Conservation (phyloP, 1,284 basidiomycete species). For the Cryptococcus amylolentus region DNA sequence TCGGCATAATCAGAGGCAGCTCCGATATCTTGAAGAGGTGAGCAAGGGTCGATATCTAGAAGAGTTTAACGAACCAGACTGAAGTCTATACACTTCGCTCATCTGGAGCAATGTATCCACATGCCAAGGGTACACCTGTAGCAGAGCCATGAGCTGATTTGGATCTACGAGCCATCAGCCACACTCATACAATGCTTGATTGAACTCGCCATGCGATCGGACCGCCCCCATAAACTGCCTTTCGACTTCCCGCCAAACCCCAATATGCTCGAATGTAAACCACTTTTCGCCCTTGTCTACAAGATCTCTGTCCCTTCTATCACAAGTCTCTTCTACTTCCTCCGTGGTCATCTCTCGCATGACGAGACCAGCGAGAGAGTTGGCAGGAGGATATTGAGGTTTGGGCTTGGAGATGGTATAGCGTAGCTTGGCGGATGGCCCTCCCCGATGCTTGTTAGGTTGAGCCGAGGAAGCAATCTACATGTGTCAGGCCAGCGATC, state of each 20-base stretch:
- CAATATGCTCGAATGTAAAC: constrained; percentile 82
- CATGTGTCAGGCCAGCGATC: background rate
- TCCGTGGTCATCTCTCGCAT: constrained; percentile 58
- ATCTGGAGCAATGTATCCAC: constrained; percentile 86
- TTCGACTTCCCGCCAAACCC: constrained; percentile 73
- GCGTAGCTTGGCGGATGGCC: constrained; percentile 31
- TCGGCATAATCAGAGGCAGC: constrained; percentile 80
- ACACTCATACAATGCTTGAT: background rate
- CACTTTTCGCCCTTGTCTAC: constrained; percentile 61
- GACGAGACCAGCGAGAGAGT: constrained; percentile 58
- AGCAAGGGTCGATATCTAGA: background rate
- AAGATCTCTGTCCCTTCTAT: constrained; percentile 52
- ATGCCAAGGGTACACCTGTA: constrained; percentile 65
- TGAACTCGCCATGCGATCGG: constrained; percentile 66
- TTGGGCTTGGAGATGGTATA: constrained; percentile 46
- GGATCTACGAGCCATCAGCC: constrained; percentile 40
- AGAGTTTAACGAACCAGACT: constrained; percentile 60
- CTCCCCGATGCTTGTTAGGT: constrained; percentile 27
- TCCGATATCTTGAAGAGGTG: constrained; percentile 61
- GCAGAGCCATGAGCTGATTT: constrained; percentile 52
- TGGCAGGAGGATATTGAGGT: constrained; percentile 50
- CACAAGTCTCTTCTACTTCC: constrained; percentile 56
- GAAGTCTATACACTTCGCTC: constrained; percentile 68
- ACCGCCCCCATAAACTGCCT: constrained; percentile 75
- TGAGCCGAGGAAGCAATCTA: constrained; percentile 35